Evolutionary conservation across 2,329 filamentous ascomycete genomes (phyloP).

Genomic region (Cylindrodendrum hubeiense): DNA sequence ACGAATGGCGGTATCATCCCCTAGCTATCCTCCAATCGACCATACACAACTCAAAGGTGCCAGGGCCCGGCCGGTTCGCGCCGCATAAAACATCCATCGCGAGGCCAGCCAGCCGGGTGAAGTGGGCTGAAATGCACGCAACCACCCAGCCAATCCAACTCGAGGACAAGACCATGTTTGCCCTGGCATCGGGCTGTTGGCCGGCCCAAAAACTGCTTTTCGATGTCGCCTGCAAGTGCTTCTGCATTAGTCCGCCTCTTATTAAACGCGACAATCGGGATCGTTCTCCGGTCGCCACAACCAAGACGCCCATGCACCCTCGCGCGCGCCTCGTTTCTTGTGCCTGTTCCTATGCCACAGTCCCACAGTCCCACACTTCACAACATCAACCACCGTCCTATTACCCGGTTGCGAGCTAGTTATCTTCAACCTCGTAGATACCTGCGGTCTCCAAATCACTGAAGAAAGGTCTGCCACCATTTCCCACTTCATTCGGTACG

Average conservation of each 20-base stretch:
- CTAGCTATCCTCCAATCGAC: not conserved
- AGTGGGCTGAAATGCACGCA: slow-evolving; percentile 32
- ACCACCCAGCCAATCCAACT: slow-evolving; percentile 31
- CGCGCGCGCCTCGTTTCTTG: not conserved
- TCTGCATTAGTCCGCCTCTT: not conserved
- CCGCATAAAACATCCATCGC: slow-evolving; percentile 18
- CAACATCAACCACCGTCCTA: not conserved
- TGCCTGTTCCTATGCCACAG: not conserved
- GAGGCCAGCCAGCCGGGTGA: slow-evolving; percentile 20
- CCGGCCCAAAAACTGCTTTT: slow-evolving; percentile 34
- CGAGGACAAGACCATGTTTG: slow-evolving; percentile 36
- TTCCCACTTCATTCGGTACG: not conserved
- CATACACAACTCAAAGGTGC: not conserved
- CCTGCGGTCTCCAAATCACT: no score
- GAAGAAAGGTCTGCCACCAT: not conserved
- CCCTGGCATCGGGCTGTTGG: slow-evolving; percentile 33
- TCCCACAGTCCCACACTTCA: not conserved
- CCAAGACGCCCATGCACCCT: not conserved
- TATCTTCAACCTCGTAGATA: no score
- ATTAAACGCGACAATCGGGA: slow-evolving; percentile 14
- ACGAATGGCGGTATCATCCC: not conserved
- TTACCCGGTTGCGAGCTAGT: not conserved
- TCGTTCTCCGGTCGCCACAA: slow-evolving; percentile 10
- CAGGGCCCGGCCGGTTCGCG: slow-evolving; percentile 23
- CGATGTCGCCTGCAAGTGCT: not conserved